Evolutionary conservation across 805 yeast genomes (phyloP).

Genomic region (Schizosaccharomyces lindneri): DNA sequence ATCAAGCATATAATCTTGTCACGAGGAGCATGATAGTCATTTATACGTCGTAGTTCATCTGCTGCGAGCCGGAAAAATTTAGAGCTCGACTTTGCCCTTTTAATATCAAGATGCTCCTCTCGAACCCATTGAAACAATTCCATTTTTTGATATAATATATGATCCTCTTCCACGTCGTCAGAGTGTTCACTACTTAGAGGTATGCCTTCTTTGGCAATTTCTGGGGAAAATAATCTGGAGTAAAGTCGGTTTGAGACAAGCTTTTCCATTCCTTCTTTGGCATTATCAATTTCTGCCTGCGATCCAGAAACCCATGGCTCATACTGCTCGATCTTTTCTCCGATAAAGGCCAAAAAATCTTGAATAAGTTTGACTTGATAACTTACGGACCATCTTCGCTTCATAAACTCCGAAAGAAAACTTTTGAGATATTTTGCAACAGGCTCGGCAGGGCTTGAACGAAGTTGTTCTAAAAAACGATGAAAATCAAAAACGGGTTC

Average conservation of each 20-base stretch:
- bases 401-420: conserved; percentile 51
- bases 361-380: conserved; percentile 57
- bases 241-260: conserved; percentile 72
- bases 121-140: conserved; percentile 46
- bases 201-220: conserved; percentile 12
- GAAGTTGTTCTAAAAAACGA: conserved; percentile 43
- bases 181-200: conserved; percentile 21
- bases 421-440: conserved; percentile 66
- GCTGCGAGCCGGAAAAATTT: conserved; percentile 26
- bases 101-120: conserved; percentile 52
- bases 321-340: conserved; percentile 28
- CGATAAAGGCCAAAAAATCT: conserved; percentile 36
- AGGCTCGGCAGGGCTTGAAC: conserved; percentile 62
- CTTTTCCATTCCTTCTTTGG: conserved; percentile 80
- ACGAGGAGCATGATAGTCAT: conserved; percentile 71
- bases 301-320: conserved; percentile 57
- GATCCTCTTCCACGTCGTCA: conserved; percentile 41
- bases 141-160: conserved; percentile 24
- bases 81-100: conserved; percentile 7
- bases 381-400: conserved; percentile 40
- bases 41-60: conserved; percentile 47
- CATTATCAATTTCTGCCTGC: conserved; percentile 35
- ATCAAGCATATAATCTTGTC: conserved; percentile 80
- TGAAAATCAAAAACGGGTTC: conserved; percentile 47
- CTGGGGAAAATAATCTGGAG: conserved; percentile 57